Percentiles rank a stretch among this genome's conserved stretches.
Evolutionary conservation across 208 protist species (phyloP).

Genomic region (Lotmaria passim): DNA sequence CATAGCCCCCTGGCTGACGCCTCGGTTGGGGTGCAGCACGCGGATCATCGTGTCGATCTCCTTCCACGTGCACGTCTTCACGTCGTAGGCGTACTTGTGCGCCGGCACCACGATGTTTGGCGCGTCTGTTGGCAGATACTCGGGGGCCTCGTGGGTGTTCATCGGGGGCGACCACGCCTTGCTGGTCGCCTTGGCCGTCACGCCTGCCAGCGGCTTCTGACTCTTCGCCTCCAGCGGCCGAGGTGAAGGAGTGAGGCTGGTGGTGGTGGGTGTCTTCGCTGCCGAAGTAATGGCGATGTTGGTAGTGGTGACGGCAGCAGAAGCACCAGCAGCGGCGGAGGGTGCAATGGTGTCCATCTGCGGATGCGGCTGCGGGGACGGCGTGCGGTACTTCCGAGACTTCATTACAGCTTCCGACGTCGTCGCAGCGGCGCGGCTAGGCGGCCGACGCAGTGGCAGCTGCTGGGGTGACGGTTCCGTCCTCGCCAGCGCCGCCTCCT

Average conservation of each 20-base stretch:
- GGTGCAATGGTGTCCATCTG: neutral
- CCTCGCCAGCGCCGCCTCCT: neutral
- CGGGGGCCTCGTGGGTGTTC: constrained; percentile 24
- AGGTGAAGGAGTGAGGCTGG: neutral
- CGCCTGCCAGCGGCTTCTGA: neutral
- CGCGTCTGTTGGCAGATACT: constrained; percentile 34
- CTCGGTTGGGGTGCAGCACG: constrained; percentile 56
- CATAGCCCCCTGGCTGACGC: constrained; percentile 74
- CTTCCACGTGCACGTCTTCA: constrained; percentile 63
- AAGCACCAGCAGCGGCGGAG: neutral
- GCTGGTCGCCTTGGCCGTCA: neutral
- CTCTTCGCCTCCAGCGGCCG: neutral
- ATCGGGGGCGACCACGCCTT: constrained; percentile 13
- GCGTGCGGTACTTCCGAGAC: neutral
- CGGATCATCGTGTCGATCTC: constrained; percentile 62
- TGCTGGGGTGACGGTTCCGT: neutral
- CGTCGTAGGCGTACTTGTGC: constrained; percentile 73
- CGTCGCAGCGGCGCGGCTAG: no score
- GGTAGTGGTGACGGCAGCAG: neutral
- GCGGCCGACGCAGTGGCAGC: neutral
- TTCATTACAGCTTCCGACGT: neutral
- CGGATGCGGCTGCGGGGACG: constrained; percentile 4
- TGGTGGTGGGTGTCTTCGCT: neutral
- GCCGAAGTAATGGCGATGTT: no score
- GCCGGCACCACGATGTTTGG: constrained; percentile 47